Evolutionary conservation across 2,329 filamentous ascomycete species (phyloP), one percentile per base, ranked within the genome.

Genomic region (Fusarium sp.): DNA sequence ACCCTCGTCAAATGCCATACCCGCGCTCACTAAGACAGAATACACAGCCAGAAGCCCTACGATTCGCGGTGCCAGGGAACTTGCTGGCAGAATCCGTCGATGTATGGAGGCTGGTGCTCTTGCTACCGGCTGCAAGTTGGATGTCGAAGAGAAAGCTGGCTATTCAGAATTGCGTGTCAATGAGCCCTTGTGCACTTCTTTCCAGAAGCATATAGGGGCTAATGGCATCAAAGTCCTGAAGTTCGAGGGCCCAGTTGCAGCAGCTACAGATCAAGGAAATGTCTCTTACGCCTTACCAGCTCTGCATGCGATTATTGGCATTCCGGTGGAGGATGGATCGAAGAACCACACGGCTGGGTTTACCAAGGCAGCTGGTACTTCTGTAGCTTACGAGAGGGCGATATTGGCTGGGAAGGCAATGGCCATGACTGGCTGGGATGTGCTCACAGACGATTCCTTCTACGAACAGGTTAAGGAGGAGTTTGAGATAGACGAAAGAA

Each of bases 241-340:
- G n/a, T 29, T 50, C 7, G 40, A 52, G 4, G 57, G 47, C 10
- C 48, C 55, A 0, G 41, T 61, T 17, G 46, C 43, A 2, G 58
- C 53, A 4, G 55, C 58, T 11, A 61, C 53, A 10, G 58, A 61
- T 14, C 55, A 58, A 33, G 58, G 58, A 1, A 58, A 61, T n/a
- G 53, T 58, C 4, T 58, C 45, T 11, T 61, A 61, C 3, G 46
- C 27, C 8, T 20, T 42, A 4, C 53, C 58, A 5, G 36, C 53
- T 5, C 8, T 61, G 4, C 58, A 61, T n/a, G 58, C 40, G 5
- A 21, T 49, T 7, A 46, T 61, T 17, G 58, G 58, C 14, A 61
- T 61, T 46, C 53, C 55, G 15, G 48, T 23, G 4, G 46, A 13
- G 9, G 40, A 27, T 33, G 58, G 35, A 27, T 56, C 48, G 4